Evolutionary conservation across 805 yeast genomes (phyloP), one percentile per base, ranked within the genome.

Genomic region (Metschnikowia reukaufii): DNA sequence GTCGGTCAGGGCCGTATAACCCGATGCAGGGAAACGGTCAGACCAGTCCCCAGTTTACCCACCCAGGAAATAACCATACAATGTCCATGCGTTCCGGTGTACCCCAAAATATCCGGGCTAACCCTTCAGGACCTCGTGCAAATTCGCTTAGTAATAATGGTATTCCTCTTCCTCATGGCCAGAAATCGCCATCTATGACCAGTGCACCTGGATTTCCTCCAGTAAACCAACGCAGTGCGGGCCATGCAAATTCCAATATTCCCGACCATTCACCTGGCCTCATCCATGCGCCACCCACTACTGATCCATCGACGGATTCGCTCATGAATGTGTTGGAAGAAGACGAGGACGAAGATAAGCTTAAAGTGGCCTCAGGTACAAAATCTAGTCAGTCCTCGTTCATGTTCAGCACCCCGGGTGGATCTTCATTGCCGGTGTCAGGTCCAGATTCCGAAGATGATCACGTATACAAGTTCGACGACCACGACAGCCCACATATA

Each of bases 401-500:
- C 13, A 32, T 31, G 30, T 33, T 37, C 7, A 36, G 39, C 6
- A 27, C 25, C 6, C 27, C 44, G 4, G 17, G 39, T 8, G 31
- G 36, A 19, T 16, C 34, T 2, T 40, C 48, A 3, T 34, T 45
- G 30, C 36, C 39, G 17, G 27, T 27, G 35, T 25, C 45, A 5
- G 35, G 36, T 4, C 33, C 45, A 4, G 23, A 37, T 4, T 39
- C 31, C 9, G 53, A 52, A 5, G 52, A 54, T 6, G 66, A 66
- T 9, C 68, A 63, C 40, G 62, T 67, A 8, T 67, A 67, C 51
- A 59, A 61, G 19, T 64, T 64, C 44, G 73, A 67, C 9, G 64
- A 63, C 16, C 62, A 58, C 6, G 56, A 57, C 16, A 62, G 61
- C 23, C 57, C 60, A 2, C 61, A 61, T 41, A 47, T 66, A 17